phyloP scores from a whole-genome alignment of 805 yeast species.

The Danielia oregonensis region DNA sequence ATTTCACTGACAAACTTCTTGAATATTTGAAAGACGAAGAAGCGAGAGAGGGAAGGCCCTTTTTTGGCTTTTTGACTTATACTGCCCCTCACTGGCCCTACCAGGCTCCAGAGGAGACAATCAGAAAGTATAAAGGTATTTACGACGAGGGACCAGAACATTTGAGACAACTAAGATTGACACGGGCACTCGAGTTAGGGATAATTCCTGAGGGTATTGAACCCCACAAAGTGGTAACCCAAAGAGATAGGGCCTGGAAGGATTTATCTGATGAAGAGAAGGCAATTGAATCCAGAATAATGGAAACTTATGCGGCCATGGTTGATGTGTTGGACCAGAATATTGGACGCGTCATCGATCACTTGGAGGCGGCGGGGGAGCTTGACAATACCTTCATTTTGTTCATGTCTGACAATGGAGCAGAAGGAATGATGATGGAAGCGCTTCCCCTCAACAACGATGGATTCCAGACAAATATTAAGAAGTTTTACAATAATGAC shows the following conservation, averaged over 20 bases:
- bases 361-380: conserved; percentile 40
- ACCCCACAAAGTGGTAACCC: conserved; percentile 44
- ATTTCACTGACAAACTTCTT: conserved; percentile 42
- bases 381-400: conserved; percentile 53
- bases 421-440: conserved; percentile 57
- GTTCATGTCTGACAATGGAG: conserved; percentile 64
- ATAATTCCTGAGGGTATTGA: conserved; percentile 40
- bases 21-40: conserved; percentile 28
- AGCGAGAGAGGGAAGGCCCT: conserved; percentile 43
- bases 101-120: conserved; percentile 51
- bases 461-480: conserved; percentile 23
- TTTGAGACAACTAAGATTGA: conserved; percentile 37
- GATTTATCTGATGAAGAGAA: conserved; percentile 38
- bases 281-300: conserved; percentile 37
- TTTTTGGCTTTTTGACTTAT: conserved; percentile 51
- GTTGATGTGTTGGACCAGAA: conserved; percentile 52
- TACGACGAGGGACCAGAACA: conserved; percentile 48
- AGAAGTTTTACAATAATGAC: conserved; percentile 38
- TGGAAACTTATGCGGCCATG: conserved; percentile 65
- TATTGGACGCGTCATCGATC: conserved; percentile 46
- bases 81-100: conserved; percentile 70
- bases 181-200: conserved; percentile 41
- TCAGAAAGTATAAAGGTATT: conserved; percentile 45
- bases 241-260: conserved; percentile 41
- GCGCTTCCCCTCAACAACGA: conserved; percentile 43